These are phyloP conservation scores for Cinnamomum chago DNA, from an alignment of 164 flowering plant species.

Conservation along the genomic window DNA sequence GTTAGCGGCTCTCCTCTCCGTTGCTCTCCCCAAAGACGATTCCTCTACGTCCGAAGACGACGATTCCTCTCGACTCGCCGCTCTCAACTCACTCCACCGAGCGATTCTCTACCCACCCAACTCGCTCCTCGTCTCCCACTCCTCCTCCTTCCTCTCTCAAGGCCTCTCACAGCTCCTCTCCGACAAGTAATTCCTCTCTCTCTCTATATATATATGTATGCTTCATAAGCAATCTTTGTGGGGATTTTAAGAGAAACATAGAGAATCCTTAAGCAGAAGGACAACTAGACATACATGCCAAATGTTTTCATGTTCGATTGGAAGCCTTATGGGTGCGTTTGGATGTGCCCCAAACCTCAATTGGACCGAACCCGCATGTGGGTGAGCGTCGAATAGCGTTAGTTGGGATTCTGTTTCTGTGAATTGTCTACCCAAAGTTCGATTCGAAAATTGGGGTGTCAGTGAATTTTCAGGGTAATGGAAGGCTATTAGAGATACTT, in stretches of 20 bases:
- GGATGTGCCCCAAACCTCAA: background rate
- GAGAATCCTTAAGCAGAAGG: too few species aligned
- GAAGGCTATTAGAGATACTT: too few species aligned
- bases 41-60: constrained; percentile 33
- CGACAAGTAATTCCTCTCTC: constrained; percentile 53
- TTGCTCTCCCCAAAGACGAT: constrained; percentile 61
- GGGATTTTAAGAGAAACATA: too few species aligned
- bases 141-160: constrained; percentile 75
- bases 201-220: too few species aligned
- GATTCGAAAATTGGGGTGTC: too few species aligned
- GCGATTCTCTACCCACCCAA: constrained; percentile 81
- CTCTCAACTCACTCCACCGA: constrained; percentile 74
- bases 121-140: constrained; percentile 75
- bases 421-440: too few species aligned
- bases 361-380: background rate
- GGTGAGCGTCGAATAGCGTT: background rate
- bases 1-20: constrained; percentile 73
- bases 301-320: background rate
- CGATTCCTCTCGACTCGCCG: constrained; percentile 60
- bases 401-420: background rate
- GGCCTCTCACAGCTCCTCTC: constrained; percentile 80
- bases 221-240: too few species aligned
- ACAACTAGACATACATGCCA: too few species aligned
- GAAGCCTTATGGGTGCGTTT: background rate
- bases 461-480: too few species aligned